Evolutionary conservation across 345 rosid genomes (phyloP), one percentile per base, ranked within the genome.

Genomic region (Durio zibethinus): DNA sequence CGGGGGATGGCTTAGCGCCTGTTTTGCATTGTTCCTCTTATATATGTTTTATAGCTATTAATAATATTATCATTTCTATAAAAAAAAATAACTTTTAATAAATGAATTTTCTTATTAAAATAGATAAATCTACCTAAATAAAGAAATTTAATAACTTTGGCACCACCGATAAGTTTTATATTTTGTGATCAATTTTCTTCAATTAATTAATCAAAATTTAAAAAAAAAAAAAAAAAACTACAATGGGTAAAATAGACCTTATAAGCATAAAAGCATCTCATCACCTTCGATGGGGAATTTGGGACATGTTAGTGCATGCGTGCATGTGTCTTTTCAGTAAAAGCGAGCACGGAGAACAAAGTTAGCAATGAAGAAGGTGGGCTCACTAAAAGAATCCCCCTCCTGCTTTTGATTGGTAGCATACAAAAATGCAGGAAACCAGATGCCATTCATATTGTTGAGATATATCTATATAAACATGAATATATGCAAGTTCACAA

Each of bases 401-500:
- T n/a, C 4, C 14, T 25, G 35, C 36, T 68, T 68, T 68, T 43
- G 53, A 23, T 35, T 25, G 53, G 72, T 15, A 43, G 35, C 23
- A 25, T 54, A 68, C 53, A 68, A 68, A 68, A 68, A 42, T 68
- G 72, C 52, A 43, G 72, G 21, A 68, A 68, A 68, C 35, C 72
- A 68, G 72, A 68, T 16, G 54, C 54, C 54, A 50, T 5, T 50
- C 54, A 50, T 50, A 50, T n/a, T 48, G 20, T 12, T 48, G 53
- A 42, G 20, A 67, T 42, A 40, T 67, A 68, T 14, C 15, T 23
- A 45, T 25, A 21, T 67, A 43, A 15, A 45, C 54, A 43, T 68
- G 54, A 68, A 68, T 43, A 43, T 68, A 68, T 68, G 72, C 72
- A 68, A 43, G 72, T 43, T 68, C 72, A 25, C 54, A 68, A 10